phyloP scores from a whole-genome alignment of 129 eudicot species.

The Dittrichia graveolens region DNA sequence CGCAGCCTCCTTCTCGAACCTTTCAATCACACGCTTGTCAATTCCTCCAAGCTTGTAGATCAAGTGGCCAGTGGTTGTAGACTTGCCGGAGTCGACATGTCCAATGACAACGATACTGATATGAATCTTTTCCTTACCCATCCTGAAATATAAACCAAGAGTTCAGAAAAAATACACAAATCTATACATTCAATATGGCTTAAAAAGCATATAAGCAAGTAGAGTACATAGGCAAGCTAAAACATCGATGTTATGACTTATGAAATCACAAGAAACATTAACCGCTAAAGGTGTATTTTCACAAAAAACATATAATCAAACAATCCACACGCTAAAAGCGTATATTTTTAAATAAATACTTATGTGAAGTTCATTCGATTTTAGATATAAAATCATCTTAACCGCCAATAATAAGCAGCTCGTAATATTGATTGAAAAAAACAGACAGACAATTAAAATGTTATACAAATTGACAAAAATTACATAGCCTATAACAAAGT shows the following conservation, averaged over 20 bases:
- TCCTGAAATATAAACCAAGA: slow-evolving; percentile 27
- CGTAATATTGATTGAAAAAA: too few relatives aligned
- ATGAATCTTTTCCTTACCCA: slow-evolving; percentile 65
- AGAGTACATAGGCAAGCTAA: neutral
- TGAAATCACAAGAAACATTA: neutral
- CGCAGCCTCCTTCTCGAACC: slow-evolving; percentile 66
- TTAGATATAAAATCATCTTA: too few relatives aligned
- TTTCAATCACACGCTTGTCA: slow-evolving; percentile 60
- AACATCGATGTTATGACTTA: neutral
- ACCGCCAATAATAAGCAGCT: too few relatives aligned
- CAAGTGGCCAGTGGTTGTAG: slow-evolving; percentile 64
- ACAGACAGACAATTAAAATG: too few relatives aligned
- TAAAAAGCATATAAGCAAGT: neutral
- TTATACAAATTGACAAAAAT: too few relatives aligned
- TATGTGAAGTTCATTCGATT: too few relatives aligned
- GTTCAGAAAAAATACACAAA: too few relatives aligned
- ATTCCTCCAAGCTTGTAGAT: slow-evolving; percentile 69
- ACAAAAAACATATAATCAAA: neutral
- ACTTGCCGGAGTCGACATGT: slow-evolving; percentile 67
- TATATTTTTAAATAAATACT: too few relatives aligned
- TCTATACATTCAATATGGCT: too few relatives aligned
- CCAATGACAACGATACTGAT: slow-evolving; percentile 59
- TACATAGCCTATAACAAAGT: too few relatives aligned
- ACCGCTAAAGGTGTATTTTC: neutral
- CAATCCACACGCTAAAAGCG: neutral